Conservation (phyloP, 2,329 filamentous ascomycete species). For the Fusarium pseudocircinatum region DNA sequence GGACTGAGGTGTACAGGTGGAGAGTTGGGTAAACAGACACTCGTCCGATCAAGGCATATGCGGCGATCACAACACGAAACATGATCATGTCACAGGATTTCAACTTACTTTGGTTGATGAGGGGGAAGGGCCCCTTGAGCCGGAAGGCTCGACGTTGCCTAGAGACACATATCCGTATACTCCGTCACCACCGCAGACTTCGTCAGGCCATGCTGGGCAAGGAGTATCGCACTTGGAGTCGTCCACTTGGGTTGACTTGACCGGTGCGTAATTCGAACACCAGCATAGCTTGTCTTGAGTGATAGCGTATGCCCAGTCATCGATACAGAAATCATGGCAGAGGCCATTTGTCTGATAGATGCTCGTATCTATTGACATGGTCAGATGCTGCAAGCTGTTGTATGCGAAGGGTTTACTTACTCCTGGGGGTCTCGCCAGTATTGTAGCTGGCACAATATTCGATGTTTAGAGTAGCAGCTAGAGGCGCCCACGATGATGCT, state of each 20-base stretch:
- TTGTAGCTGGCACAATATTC: constrained; percentile 52
- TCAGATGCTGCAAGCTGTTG: neutral
- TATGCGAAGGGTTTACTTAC: constrained; percentile 39
- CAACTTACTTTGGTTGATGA: constrained; percentile 46
- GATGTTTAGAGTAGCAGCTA: constrained; percentile 42
- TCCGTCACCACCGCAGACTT: constrained; percentile 71
- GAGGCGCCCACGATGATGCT: constrained; percentile 35
- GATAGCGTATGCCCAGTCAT: constrained; percentile 72
- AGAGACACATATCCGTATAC: constrained; percentile 74
- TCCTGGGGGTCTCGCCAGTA: constrained; percentile 46
- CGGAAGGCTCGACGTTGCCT: constrained; percentile 59
- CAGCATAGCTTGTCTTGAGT: constrained; percentile 74
- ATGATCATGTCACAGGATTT: constrained; percentile 18
- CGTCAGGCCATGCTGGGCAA: constrained; percentile 75
- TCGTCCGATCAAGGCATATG: constrained; percentile 35
- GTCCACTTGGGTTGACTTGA: constrained; percentile 51
- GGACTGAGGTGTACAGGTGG: constrained; percentile 19
- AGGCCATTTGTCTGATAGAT: constrained; percentile 76
- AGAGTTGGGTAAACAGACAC: constrained; percentile 30
- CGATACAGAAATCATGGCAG: constrained; percentile 68
- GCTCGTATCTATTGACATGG: constrained; percentile 55
- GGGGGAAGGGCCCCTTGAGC: constrained; percentile 56
- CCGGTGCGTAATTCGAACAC: constrained; percentile 77
- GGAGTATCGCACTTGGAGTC: constrained; percentile 60
- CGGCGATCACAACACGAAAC: constrained; percentile 30